These are phyloP conservation scores for Fraxinus albicans DNA, from an alignment of 305 asterid species.

Conservation along the genomic window DNA sequence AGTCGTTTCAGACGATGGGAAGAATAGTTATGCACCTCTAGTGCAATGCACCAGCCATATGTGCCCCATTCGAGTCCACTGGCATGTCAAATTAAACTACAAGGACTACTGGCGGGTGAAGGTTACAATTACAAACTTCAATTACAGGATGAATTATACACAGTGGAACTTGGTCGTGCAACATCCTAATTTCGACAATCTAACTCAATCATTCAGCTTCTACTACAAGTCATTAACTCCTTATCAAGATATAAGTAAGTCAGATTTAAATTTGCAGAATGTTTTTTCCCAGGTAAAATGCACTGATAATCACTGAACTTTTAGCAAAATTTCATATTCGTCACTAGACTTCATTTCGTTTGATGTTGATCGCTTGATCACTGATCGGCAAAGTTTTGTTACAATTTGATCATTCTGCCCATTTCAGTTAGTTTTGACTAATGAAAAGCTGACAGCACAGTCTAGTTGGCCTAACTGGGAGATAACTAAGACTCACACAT, in stretches of 20 bases:
- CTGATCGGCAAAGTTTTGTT: not conserved
- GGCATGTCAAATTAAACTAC: conserved; percentile 84
- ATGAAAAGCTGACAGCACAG: not conserved
- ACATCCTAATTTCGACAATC: conserved; percentile 77
- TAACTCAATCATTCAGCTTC: conserved; percentile 74
- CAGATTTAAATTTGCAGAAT: not conserved
- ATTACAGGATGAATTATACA: conserved; percentile 70
- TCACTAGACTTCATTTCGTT: not conserved
- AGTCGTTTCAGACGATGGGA: conserved; percentile 56
- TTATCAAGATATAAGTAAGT: conserved; percentile 65
- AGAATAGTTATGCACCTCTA: conserved; percentile 52
- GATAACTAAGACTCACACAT: not conserved
- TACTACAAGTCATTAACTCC: conserved; percentile 72
- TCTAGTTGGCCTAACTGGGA: not conserved
- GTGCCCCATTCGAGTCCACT: conserved; percentile 82
- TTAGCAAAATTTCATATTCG: not conserved
- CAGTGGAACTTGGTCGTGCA: conserved; percentile 75
- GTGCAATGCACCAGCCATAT: conserved; percentile 85
- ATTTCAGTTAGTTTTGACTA: not conserved
- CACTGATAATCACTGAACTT: not conserved
- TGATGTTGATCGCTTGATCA: not conserved
- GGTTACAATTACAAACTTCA: conserved; percentile 76
- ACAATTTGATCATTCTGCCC: not conserved
- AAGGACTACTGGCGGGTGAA: conserved; percentile 87
- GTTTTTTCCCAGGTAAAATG: not conserved